phyloP scores from a whole-genome alignment of 495 filamentous ascomycete species.

The Filosporella fistucella region DNA sequence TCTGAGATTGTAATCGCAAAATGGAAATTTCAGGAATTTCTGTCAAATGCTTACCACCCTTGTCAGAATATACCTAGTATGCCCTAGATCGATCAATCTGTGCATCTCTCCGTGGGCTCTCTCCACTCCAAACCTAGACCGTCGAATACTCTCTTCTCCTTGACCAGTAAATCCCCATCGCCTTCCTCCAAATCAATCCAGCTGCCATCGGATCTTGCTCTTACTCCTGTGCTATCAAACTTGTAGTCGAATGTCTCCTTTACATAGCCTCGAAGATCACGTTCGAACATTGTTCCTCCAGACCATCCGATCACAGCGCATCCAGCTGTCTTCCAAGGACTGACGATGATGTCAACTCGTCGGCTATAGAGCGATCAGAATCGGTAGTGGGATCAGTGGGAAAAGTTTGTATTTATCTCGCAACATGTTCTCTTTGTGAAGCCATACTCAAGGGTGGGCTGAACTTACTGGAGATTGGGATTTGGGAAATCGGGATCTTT shows the following conservation, averaged over 20 bases:
- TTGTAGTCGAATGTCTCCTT: conserved; percentile 71
- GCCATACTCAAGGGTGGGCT: too few relatives aligned
- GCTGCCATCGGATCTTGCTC: conserved; percentile 57
- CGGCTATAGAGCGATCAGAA: too few relatives aligned
- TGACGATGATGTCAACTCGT: conserved; percentile 90
- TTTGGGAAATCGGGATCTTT: conserved; percentile 45
- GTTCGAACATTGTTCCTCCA: conserved; percentile 82
- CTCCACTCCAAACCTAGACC: conserved; percentile 71
- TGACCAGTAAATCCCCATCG: conserved; percentile 30
- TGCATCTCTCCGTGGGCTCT: conserved; percentile 71
- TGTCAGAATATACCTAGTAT: too few relatives aligned
- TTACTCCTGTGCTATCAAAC: conserved; percentile 87
- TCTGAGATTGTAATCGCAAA: too few relatives aligned
- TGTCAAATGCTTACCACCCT: too few relatives aligned
- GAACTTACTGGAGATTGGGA: conserved; percentile 73
- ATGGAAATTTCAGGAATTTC: too few relatives aligned
- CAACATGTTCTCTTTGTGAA: too few relatives aligned
- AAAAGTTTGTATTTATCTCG: too few relatives aligned
- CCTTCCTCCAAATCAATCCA: conserved; percentile 59
- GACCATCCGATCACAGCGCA: conserved; percentile 89
- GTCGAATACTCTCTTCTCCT: conserved; percentile 76
- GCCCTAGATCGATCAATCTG: conserved; percentile 57
- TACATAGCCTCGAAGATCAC: conserved; percentile 77
- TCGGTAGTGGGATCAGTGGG: too few relatives aligned
- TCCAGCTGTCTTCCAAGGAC: conserved; percentile 81